Evolutionary conservation across 345 rosid species (phyloP).

Genomic region (Erucastrum elatum): DNA sequence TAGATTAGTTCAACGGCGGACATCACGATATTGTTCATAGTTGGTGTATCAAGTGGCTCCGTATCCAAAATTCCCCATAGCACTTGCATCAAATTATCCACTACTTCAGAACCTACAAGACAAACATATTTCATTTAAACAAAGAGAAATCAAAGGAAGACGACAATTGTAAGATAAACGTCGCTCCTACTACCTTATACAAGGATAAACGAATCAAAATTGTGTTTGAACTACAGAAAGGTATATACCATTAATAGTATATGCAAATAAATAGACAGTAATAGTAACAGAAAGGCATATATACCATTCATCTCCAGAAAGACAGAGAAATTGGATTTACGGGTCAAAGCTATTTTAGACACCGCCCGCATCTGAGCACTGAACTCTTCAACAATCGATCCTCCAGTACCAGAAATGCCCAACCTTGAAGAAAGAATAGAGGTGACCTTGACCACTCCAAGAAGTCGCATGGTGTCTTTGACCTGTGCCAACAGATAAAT

Average conservation of each 20-base stretch:
- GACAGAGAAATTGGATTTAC: slow-evolving; percentile 71
- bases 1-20: slow-evolving; percentile 92
- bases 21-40: slow-evolving; percentile 85
- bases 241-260: neutral
- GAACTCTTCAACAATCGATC: slow-evolving; percentile 90
- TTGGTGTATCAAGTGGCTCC: slow-evolving; percentile 89
- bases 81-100: slow-evolving; percentile 91
- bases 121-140: slow-evolving; percentile 16
- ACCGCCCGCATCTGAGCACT: slow-evolving; percentile 94
- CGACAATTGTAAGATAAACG: slow-evolving; percentile 1
- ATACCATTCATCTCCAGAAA: slow-evolving; percentile 86
- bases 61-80: slow-evolving; percentile 96
- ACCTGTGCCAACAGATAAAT: slow-evolving; percentile 50
- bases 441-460: slow-evolving; percentile 88
- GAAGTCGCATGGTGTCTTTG: slow-evolving; percentile 92
- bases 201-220: slow-evolving; percentile 18
- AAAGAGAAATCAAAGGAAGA: slow-evolving; percentile 29
- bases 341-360: slow-evolving; percentile 93
- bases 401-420: slow-evolving; percentile 74
- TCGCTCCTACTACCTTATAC: neutral
- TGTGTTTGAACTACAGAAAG: slow-evolving; percentile 17
- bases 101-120: slow-evolving; percentile 76
- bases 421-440: slow-evolving; percentile 70
- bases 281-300: slow-evolving; percentile 10
- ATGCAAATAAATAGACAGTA: slow-evolving; percentile 1